Base-by-base conservation (phyloP, 163 green algal species). In the Chlamydomonas reinhardtii region DNA sequence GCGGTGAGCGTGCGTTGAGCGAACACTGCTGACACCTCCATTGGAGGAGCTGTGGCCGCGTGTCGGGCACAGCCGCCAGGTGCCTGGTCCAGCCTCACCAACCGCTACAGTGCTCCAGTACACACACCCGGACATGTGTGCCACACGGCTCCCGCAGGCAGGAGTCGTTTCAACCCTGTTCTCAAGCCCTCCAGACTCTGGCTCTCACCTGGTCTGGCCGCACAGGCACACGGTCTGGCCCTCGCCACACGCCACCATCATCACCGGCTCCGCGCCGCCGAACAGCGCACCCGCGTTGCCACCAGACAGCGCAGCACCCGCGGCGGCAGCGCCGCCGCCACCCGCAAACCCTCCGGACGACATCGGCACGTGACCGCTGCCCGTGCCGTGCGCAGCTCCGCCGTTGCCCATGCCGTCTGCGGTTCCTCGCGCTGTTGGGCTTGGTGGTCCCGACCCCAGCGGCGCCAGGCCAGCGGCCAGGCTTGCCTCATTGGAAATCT, bases 141-240 rank as follows among this genome's bases (percentile, higher is more conserved):
- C n/a, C n/a, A n/a, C n/a, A n/a, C n/a, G n/a, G n/a, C n/a, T n/a
- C n/a, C n/a, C n/a, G n/a, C n/a, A n/a, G n/a, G n/a, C n/a, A n/a
- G n/a, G n/a, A n/a, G n/a, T n/a, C n/a, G n/a, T n/a, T n/a, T n/a
- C n/a, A n/a, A n/a, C n/a, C n/a, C n/a, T n/a, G n/a, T n/a, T n/a
- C n/a, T n/a, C n/a, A n/a, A n/a, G n/a, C n/a, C n/a, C n/a, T n/a
- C n/a, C n/a, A n/a, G n/a, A n/a, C n/a, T n/a, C 48, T 12, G 14
- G 48, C 1, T 27, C 82, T 19, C 62, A 88, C 82, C 65, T 48
- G 32, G 74, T 82, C 14, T 77, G 20, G n/a, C 77, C 65, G 72
- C 85, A 90, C 76, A 90, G 32, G 62, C 77, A 86, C 52, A 90
- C 32, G 22, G 85, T 90, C 61, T 90, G 86, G 2, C 73, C 62